Percentiles rank a stretch among this genome's conserved stretches.
phyloP scores from a whole-genome alignment of 208 protist species.

The Angomonas deanei region DNA sequence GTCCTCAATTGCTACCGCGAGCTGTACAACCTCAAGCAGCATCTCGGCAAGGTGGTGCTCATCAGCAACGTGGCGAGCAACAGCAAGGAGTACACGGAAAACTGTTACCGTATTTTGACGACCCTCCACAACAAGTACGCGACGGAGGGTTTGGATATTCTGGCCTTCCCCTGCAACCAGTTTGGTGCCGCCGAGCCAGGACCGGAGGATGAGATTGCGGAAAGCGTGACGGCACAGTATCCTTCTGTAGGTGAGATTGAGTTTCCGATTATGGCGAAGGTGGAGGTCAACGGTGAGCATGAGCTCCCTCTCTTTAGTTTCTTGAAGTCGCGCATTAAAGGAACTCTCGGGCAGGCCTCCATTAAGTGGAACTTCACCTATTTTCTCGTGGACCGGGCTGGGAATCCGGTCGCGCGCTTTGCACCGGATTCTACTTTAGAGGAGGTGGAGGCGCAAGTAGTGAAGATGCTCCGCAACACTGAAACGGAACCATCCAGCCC shows the following conservation, averaged over 20 bases:
- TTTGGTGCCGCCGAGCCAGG: slow-evolving; percentile 82
- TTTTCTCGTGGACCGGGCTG: slow-evolving; percentile 72
- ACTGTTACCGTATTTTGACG: slow-evolving; percentile 56
- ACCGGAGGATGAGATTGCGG: slow-evolving; percentile 62
- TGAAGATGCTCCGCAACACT: slow-evolving; percentile 21
- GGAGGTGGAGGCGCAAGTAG: slow-evolving; percentile 52
- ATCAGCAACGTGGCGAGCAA: slow-evolving; percentile 89
- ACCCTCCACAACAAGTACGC: slow-evolving; percentile 75
- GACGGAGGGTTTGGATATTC: slow-evolving; percentile 51
- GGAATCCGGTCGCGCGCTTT: slow-evolving; percentile 51
- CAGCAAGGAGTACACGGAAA: slow-evolving; percentile 76
- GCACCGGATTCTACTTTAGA: slow-evolving; percentile 32
- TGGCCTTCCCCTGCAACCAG: slow-evolving; percentile 91
- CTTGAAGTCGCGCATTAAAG: slow-evolving; percentile 56
- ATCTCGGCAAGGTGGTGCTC: slow-evolving; percentile 76
- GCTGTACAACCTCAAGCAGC: slow-evolving; percentile 70
- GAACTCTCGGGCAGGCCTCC: slow-evolving; percentile 40
- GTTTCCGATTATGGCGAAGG: slow-evolving; percentile 83
- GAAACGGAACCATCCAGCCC: not conserved
- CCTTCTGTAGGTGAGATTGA: slow-evolving; percentile 28
- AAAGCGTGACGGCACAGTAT: slow-evolving; percentile 53
- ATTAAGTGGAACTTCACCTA: slow-evolving; percentile 93
- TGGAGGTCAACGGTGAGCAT: slow-evolving; percentile 83
- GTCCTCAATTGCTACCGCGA: slow-evolving; percentile 50
- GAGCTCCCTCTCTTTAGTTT: slow-evolving; percentile 63